These are phyloP conservation scores for Crithidia brevicula DNA, from an alignment of 208 protist genomes.

Conservation along the genomic window DNA sequence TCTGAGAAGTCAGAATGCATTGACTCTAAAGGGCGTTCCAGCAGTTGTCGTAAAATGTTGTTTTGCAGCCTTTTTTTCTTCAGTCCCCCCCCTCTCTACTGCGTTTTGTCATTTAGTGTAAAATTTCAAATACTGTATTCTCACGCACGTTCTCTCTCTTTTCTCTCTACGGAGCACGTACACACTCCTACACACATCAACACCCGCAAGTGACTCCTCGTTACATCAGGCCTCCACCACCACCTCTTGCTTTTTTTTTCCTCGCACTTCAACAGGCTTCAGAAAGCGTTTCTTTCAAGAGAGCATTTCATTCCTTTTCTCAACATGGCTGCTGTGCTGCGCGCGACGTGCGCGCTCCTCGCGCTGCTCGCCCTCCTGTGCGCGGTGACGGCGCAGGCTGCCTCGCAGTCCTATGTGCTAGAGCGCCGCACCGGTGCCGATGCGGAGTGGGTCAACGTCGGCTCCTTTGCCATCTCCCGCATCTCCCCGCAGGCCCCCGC, in stretches of 20 bases:
- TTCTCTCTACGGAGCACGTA: no score
- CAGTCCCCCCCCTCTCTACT: no score
- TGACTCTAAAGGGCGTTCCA: no score
- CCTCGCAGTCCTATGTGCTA: conserved; percentile 64
- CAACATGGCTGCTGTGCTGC: not conserved
- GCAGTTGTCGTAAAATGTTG: no score
- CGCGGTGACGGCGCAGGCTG: conserved; percentile 26
- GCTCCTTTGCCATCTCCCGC: conserved; percentile 63
- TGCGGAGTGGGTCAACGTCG: conserved; percentile 53
- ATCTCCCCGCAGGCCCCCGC: conserved; percentile 44
- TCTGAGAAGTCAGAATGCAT: no score
- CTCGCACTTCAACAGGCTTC: not conserved
- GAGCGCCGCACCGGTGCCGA: conserved; percentile 63
- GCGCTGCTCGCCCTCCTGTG: conserved; percentile 26
- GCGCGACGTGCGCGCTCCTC: conserved; percentile 22
- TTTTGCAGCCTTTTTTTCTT: no score
- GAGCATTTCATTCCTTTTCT: conserved; percentile 5
- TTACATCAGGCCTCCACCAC: no score
- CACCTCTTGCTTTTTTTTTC: not conserved
- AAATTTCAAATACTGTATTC: no score
- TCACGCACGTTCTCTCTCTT: no score
- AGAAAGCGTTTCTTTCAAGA: not conserved
- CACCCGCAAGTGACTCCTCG: no score
- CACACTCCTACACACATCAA: no score
- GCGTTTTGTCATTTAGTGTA: no score